phyloP scores from a whole-genome alignment of 768 basidiomycete genomes.

The Xerocomellus intermedius region DNA sequence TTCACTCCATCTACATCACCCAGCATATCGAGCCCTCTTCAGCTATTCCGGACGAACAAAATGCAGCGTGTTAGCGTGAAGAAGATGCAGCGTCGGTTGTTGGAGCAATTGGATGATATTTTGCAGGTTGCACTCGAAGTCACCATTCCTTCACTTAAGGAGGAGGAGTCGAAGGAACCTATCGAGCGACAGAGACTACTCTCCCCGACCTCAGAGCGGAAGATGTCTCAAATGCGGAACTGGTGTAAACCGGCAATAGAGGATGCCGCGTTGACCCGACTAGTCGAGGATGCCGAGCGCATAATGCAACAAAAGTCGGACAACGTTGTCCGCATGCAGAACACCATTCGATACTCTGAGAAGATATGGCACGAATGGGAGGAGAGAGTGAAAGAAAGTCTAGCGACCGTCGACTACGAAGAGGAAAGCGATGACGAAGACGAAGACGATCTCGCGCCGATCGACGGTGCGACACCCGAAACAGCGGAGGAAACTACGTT shows the following conservation, averaged over 20 bases:
- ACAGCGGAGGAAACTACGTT: conserved; percentile 19
- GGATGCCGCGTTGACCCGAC: conserved; percentile 78
- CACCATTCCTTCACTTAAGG: conserved; percentile 83
- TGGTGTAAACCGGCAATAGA: conserved; percentile 88
- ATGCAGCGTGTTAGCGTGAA: conserved; percentile 79
- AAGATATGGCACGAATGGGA: conserved; percentile 98
- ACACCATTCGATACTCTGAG: conserved; percentile 95
- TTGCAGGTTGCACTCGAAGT: conserved; percentile 77
- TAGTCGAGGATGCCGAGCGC: conserved; percentile 85
- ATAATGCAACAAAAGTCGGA: conserved; percentile 93
- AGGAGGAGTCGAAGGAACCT: conserved; percentile 88
- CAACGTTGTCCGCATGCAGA: conserved; percentile 93
- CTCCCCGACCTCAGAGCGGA: conserved; percentile 85
- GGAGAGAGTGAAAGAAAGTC: conserved; percentile 70
- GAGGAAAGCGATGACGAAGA: conserved; percentile 49
- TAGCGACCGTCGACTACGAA: conserved; percentile 57
- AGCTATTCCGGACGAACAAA: conserved; percentile 72
- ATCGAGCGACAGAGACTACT: conserved; percentile 91
- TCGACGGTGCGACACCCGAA: conserved; percentile 25
- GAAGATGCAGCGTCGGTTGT: conserved; percentile 74
- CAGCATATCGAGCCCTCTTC: conserved; percentile 69
- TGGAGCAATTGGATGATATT: conserved; percentile 87
- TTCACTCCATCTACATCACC: conserved; percentile 73
- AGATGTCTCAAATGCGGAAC: conserved; percentile 75
- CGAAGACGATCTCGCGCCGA: conserved; percentile 40